These are phyloP conservation scores for Aspergillus novofumigatus DNA, from an alignment of 2,329 filamentous ascomycete species.

Conservation along the genomic window DNA sequence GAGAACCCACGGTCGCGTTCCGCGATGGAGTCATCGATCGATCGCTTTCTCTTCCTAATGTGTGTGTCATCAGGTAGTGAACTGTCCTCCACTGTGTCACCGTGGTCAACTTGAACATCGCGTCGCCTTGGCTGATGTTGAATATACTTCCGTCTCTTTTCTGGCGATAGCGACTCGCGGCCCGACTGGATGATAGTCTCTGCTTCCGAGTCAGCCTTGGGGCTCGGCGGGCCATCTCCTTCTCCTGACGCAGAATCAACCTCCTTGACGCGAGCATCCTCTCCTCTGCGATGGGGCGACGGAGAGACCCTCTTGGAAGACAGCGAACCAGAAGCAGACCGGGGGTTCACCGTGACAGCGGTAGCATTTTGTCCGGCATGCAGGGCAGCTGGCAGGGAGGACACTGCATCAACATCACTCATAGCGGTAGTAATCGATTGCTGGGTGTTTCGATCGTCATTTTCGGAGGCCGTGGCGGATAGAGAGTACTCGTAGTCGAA, in stretches of 20 bases:
- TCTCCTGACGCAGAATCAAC: constrained; percentile 24
- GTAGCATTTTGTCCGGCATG: constrained; percentile 30
- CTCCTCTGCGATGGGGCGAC: constrained; percentile 16
- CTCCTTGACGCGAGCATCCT: constrained; percentile 22
- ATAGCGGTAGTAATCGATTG: constrained; percentile 43
- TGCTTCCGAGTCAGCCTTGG: constrained; percentile 45
- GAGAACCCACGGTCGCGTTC: constrained; percentile 19
- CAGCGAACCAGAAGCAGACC: constrained; percentile 19
- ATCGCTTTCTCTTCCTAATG: constrained; percentile 28
- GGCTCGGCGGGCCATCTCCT: constrained; percentile 34
- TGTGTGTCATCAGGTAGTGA: constrained; percentile 20
- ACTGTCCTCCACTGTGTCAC: constrained; percentile 17
- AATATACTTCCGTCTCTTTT: constrained; percentile 43
- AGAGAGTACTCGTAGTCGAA: constrained; percentile 24
- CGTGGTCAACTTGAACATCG: constrained; percentile 21
- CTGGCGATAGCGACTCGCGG: constrained; percentile 42
- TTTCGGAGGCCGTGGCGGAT: constrained; percentile 39
- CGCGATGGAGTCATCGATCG: constrained; percentile 23
- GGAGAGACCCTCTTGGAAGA: constrained; percentile 19
- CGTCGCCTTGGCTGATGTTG: constrained; percentile 34
- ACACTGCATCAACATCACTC: constrained; percentile 44
- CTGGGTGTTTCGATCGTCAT: constrained; percentile 40
- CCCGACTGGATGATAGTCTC: constrained; percentile 48
- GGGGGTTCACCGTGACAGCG: constrained; percentile 29
- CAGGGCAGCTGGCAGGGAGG: constrained; percentile 36